Percentiles rank a stretch among this genome's conserved stretches.
Conservation (phyloP, 176 grass and related monocot genomes). For the Panicum miliaceum region DNA sequence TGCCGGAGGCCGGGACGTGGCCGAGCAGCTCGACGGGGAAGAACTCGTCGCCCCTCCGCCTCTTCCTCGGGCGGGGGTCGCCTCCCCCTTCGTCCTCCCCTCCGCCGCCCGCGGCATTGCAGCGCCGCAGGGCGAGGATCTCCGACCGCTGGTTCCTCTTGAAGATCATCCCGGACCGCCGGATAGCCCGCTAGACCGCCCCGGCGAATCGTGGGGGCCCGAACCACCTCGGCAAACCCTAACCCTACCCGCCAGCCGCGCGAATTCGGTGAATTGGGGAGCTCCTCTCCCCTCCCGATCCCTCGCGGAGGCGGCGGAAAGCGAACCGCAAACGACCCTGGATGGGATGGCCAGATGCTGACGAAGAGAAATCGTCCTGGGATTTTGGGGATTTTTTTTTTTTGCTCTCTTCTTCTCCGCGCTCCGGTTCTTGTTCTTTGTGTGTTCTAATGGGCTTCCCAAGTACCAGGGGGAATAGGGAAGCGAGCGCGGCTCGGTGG, state of each 20-base stretch:
- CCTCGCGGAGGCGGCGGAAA: slow-evolving; percentile 33
- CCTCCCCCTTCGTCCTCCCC: slow-evolving; percentile 46
- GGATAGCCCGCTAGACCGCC: slow-evolving; percentile 29
- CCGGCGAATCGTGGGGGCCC: slow-evolving; percentile 20
- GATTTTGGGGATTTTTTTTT: slow-evolving; percentile 25
- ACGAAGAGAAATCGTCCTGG: slow-evolving; percentile 16
- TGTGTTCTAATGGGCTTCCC: slow-evolving; percentile 58
- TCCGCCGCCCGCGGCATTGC: slow-evolving; percentile 70
- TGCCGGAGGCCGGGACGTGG: slow-evolving; percentile 54
- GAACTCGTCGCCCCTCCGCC: slow-evolving; percentile 62
- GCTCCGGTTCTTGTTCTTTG: slow-evolving; percentile 43
- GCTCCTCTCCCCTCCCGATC: neutral
- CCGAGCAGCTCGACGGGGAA: slow-evolving; percentile 93
- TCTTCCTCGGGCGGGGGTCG: slow-evolving; percentile 54
- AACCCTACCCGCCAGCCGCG: slow-evolving; percentile 34
- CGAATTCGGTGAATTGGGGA: slow-evolving; percentile 29
- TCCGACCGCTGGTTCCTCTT: slow-evolving; percentile 79
- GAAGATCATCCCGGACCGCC: slow-evolving; percentile 79
- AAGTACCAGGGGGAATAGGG: slow-evolving; percentile 23
- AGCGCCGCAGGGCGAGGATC: slow-evolving; percentile 75
- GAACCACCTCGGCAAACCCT: slow-evolving; percentile 37
- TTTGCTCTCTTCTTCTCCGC: neutral
- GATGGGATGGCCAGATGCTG: slow-evolving; percentile 26
- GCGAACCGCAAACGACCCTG: slow-evolving; percentile 24
- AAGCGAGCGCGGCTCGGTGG: neutral